Evolutionary conservation across 371 early-diverging fungal species (phyloP).

Genomic region (Mortierella sp.): DNA sequence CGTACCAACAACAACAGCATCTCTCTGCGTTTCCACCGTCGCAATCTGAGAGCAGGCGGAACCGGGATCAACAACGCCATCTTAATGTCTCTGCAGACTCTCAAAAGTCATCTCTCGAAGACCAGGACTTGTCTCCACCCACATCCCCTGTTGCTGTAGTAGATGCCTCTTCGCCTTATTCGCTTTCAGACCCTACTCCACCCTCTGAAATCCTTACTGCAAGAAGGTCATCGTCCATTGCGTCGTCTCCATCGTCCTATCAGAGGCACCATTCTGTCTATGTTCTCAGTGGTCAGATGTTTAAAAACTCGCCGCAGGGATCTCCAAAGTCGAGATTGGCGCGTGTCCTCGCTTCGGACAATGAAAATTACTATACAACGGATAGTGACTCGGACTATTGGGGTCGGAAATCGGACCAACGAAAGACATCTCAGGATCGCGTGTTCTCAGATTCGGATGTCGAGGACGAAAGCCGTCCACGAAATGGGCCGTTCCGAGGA

Average conservation of each 20-base stretch:
- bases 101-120: conserved; percentile 33
- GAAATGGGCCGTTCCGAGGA: conserved; percentile 14
- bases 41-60: conserved; percentile 17
- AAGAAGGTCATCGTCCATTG: conserved; percentile 41
- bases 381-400: conserved; percentile 50
- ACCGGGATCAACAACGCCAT: conserved; percentile 29
- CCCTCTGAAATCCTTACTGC: conserved; percentile 36
- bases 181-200: conserved; percentile 11
- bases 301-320: conserved; percentile 46
- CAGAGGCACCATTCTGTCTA: conserved; percentile 51
- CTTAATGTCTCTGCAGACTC: conserved; percentile 41
- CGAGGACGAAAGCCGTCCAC: conserved; percentile 33
- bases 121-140: conserved; percentile 44
- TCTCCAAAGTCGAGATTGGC: conserved; percentile 46
- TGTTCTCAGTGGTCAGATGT: conserved; percentile 50
- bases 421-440: conserved; percentile 36
- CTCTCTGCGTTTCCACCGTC: conserved; percentile 15
- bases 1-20: conserved; percentile 24
- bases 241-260: conserved; percentile 51
- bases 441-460: conserved; percentile 44
- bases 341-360: conserved; percentile 40
- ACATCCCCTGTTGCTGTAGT: conserved; percentile 24
- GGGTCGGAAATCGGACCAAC: conserved; percentile 10
- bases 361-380: conserved; percentile 42
- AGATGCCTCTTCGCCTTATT: conserved; percentile 38